Evolutionary conservation across 768 basidiomycete species (phyloP).

Genomic region (Boletus vinaceobasis): DNA sequence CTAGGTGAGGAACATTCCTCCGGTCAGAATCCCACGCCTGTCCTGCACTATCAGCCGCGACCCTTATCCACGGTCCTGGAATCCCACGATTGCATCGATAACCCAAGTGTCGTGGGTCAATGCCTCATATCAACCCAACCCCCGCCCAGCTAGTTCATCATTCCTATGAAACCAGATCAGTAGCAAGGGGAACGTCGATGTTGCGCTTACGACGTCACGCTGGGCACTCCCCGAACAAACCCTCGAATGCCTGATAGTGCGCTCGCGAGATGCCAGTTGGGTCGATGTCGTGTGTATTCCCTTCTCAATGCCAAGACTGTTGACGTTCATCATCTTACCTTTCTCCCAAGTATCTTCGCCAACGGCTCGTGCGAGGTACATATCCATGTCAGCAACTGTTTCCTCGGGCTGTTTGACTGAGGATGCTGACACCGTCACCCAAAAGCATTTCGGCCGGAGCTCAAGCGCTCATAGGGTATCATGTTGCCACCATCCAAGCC

Average conservation of each 20-base stretch:
- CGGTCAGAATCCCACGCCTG: neutral
- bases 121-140: neutral
- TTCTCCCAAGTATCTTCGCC: too few species aligned
- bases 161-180: neutral
- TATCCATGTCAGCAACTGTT: neutral
- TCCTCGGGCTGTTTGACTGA: neutral
- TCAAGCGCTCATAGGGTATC: neutral
- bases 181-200: too few species aligned
- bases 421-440: neutral
- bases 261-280: too few species aligned
- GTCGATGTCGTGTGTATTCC: neutral
- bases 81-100: neutral
- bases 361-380: too few species aligned
- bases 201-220: neutral
- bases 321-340: neutral
- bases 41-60: too few species aligned
- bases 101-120: too few species aligned
- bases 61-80: neutral
- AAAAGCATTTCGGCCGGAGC: neutral
- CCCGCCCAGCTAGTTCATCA: neutral
- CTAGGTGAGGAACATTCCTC: neutral
- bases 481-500: neutral
- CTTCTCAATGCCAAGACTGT: neutral
- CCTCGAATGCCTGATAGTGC: neutral
- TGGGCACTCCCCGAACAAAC: neutral